Base-by-base conservation (phyloP, 106 monocot species). In the Phalaenopsis equestris region DNA sequence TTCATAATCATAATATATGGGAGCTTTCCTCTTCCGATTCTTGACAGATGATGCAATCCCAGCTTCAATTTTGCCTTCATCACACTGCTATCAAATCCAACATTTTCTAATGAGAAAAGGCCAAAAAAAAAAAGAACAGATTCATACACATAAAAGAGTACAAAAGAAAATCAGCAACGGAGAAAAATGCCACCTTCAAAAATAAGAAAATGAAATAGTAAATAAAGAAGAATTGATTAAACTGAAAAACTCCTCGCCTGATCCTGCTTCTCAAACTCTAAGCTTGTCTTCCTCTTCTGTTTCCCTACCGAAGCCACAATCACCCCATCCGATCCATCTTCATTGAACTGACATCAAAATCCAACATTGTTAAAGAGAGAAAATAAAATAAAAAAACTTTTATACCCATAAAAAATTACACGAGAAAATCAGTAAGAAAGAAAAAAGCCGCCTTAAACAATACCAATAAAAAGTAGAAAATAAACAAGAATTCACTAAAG, bases 21-120 rank as follows among this genome's bases (percentile, higher is more conserved):
- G 6, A 76, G 76, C 76, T 19, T 49, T 76, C 12, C 76, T 76
- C 49, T 76, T 76, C 48, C 48, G 76, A 47, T 49, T 76, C 49
- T 49, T 76, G 11, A 49, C 49, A n/a, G 12, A 30, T 24, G 23
- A 48, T 76, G 49, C 24, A 49, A 49, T 76, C 76, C 49, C 46
- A 49, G 41, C 9, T 76, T 24, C 48, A n/a, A 24, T 23, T 23
- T 76, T 30, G 24, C 2, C 48, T 12, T 52, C 76, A 76, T 76
- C 74, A 17, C 43, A 8, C 17, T 75, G 47, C 49, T 18, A 11
- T 12, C 47, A 76, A 76, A 76, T 30, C 24, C 46, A 48, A 21
- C 21, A 48, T 76, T 76, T 76, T 49, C 5, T 49, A 76, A 49
- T 47, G 38, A 73, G 16, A 41, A 15, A 73, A 42, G 11, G 12